These are phyloP conservation scores for Yamadazyma sp. DNA, from an alignment of 1,139 yeast genomes.

Conservation along the genomic window DNA sequence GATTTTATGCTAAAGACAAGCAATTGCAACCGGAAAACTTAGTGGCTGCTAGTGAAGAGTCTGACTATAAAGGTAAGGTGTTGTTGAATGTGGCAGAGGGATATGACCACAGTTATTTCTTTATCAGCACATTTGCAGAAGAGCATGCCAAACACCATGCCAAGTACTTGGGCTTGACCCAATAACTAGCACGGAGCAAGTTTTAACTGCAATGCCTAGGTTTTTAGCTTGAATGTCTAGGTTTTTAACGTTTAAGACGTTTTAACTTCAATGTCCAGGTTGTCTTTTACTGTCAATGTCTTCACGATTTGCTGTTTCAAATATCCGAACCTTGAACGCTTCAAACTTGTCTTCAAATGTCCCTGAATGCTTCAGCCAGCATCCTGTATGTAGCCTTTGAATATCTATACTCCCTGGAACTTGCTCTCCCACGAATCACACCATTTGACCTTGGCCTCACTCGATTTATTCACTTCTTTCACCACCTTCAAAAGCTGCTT, in stretches of 20 bases:
- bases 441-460: conserved; percentile 50
- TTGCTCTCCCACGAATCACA: conserved; percentile 50
- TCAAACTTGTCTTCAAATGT: no score
- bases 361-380: no score
- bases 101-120: conserved; percentile 89
- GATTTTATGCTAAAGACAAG: conserved; percentile 57
- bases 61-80: conserved; percentile 61
- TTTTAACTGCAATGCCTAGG: neutral
- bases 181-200: no score
- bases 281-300: no score
- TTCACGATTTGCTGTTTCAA: neutral
- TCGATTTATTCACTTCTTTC: conserved; percentile 34
- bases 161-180: conserved; percentile 52
- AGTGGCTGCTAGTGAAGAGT: conserved; percentile 58
- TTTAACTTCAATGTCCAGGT: no score
- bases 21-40: conserved; percentile 81
- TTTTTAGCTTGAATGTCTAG: no score
- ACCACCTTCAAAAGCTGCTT: conserved; percentile 34
- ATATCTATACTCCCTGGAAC: conserved; percentile 5
- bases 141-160: conserved; percentile 91
- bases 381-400: no score
- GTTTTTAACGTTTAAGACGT: no score
- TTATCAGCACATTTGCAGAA: conserved; percentile 75
- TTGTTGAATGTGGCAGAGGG: conserved; percentile 70
- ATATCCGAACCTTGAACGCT: no score